phyloP scores from a whole-genome alignment of 108 stramenopile genomes.

The Aurantiochytrium sp. region DNA sequence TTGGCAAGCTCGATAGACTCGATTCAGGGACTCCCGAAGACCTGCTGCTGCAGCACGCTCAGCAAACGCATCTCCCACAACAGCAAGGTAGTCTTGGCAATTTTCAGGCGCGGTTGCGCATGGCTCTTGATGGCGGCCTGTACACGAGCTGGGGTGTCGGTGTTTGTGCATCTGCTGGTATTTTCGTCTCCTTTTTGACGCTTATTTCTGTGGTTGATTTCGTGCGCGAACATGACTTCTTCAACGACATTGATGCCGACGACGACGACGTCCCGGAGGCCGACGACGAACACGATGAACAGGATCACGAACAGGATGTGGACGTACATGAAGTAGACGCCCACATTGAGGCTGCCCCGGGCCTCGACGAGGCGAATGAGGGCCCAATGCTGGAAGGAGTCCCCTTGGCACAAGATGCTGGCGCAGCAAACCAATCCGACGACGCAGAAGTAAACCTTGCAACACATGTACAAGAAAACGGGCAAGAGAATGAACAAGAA shows the following conservation, averaged over 20 bases:
- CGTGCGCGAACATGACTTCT: not conserved
- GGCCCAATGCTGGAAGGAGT: not conserved
- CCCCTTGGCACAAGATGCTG: not conserved
- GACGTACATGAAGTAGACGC: not conserved
- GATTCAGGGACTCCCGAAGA: not conserved
- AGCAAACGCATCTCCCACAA: too few species aligned
- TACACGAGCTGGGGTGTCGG: conserved; percentile 11
- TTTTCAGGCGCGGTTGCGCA: not conserved
- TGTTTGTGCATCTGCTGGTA: not conserved
- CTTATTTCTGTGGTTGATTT: not conserved
- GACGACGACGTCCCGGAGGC: not conserved
- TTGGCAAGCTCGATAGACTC: not conserved
- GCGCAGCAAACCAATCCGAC: not conserved
- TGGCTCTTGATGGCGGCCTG: conserved; percentile 2
- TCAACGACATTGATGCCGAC: not conserved
- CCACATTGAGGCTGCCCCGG: too few species aligned
- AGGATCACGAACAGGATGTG: not conserved
- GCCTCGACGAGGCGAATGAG: too few species aligned
- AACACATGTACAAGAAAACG: too few species aligned
- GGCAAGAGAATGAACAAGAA: too few species aligned
- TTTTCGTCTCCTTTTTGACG: not conserved
- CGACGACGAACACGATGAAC: not conserved
- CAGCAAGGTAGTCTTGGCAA: not conserved
- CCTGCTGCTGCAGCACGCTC: not conserved
- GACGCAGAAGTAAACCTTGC: not conserved